Conservation (phyloP, 2,329 filamentous ascomycete genomes). For the Colletotrichum sp. region DNA sequence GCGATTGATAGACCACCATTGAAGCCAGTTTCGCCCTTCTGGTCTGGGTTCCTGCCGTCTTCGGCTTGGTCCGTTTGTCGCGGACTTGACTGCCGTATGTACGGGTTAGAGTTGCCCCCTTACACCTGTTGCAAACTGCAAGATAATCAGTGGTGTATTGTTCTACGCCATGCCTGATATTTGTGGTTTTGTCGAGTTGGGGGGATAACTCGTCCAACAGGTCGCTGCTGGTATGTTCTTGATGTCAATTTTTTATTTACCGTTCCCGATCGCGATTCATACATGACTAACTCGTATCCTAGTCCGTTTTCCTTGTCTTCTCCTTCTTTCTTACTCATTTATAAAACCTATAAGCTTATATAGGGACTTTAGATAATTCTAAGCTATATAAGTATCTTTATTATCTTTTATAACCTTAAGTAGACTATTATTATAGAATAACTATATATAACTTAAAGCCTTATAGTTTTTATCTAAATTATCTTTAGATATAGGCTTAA, state of each 20-base stretch:
- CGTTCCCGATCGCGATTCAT: background rate
- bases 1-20: background rate
- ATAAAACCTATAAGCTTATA: too few relatives aligned
- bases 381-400: too few relatives aligned
- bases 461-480: too few relatives aligned
- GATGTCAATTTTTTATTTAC: background rate
- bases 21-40: background rate
- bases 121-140: background rate
- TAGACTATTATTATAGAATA: too few relatives aligned
- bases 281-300: background rate
- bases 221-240: background rate
- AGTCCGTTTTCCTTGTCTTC: background rate
- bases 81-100: background rate
- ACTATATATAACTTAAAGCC: too few relatives aligned
- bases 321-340: background rate
- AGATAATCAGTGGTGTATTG: background rate
- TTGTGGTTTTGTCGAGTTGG: background rate
- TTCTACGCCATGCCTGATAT: background rate
- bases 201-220: background rate
- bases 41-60: background rate
- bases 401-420: too few relatives aligned
- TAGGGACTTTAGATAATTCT: too few relatives aligned
- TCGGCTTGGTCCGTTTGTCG: background rate
- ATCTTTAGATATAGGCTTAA: too few relatives aligned
- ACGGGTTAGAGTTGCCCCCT: background rate